These are phyloP conservation scores for Ampelocalamus luodianensis DNA, from an alignment of 176 grass and related monocot genomes.

Conservation along the genomic window DNA sequence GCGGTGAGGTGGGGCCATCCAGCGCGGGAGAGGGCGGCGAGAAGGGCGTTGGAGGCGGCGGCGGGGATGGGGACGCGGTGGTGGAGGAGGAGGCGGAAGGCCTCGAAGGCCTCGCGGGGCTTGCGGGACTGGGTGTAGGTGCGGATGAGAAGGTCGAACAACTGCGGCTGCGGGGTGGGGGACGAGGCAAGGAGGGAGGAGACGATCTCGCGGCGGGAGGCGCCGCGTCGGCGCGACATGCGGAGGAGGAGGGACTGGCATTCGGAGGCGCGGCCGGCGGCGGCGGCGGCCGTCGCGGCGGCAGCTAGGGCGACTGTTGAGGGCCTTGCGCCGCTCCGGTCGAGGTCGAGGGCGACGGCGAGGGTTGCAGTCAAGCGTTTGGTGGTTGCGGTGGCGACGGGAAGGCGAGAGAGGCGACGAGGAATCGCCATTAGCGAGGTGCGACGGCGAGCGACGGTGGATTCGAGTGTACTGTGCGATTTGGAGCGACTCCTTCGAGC, in stretches of 20 bases:
- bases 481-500: neutral
- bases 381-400: neutral
- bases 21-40: constrained; percentile 73
- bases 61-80: constrained; percentile 54
- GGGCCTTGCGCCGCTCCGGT: constrained; percentile 25
- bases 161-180: constrained; percentile 41
- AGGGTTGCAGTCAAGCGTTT: neutral
- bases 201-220: constrained; percentile 63
- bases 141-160: constrained; percentile 94
- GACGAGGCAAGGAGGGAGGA: constrained; percentile 49
- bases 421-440: constrained; percentile 37
- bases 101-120: constrained; percentile 77
- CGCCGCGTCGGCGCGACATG: constrained; percentile 71
- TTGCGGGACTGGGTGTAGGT: constrained; percentile 93
- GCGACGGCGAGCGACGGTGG: neutral
- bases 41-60: constrained; percentile 74
- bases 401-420: neutral
- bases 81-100: constrained; percentile 66
- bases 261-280: constrained; percentile 54
- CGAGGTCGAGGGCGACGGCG: neutral
- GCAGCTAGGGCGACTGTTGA: constrained; percentile 55
- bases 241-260: constrained; percentile 89
- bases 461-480: neutral
- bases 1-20: constrained; percentile 68
- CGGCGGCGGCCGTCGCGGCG: constrained; percentile 57